Base-by-base conservation (phyloP, 768 basidiomycete genomes). In the Termitomyces eurrhizus region DNA sequence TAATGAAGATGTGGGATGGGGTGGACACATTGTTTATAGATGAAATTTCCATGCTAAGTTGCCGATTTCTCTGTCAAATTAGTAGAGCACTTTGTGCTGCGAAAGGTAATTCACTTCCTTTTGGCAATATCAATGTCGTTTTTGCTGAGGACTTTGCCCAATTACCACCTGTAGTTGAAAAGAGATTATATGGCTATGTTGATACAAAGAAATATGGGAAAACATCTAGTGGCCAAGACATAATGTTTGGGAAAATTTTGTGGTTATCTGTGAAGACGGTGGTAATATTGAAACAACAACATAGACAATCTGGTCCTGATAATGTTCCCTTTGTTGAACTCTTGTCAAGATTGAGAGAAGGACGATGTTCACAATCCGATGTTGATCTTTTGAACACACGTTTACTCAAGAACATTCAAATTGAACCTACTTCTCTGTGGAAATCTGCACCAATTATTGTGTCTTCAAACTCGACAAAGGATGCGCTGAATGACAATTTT, bases 91-190 rank as follows among this genome's bases (percentile, higher is more conserved):
- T 80, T 0, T 57, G 36, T 0, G 62, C 65, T 1, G 77, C 74
- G 0, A 79, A 75, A 60, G 73, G 69, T 32, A 68, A 63, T 29
- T 36, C 45, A 0, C 11, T 33, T 24, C 60, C 67, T 0, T 80
- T 78, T 66, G 77, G 79, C 6, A 75, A 76, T 0, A 66, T 80
- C 0, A 79, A 75, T 46, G 59, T 80, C 1, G 75, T 80, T 2
- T 77, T 78, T 54, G 74, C 76, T 0, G 77, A 78, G 1, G 78
- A 81, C 57, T 80, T 81, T 61, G 68, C 71, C 1, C 80, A 81
- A 56, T 60, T 78, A 2, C 72, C 77, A 0, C 78, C 79, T 12
- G 70, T 81, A 0, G 61, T 66, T 0, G 64, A 73, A 6, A 69
- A 48, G 0, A 57, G 65, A 2, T 56, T 79, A 12, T 73, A 65